Percentiles rank a stretch among this genome's conserved stretches.
These are phyloP conservation scores for Aspergillus tubingensis DNA, from an alignment of 2,329 filamentous ascomycete species.

Conservation along the genomic window DNA sequence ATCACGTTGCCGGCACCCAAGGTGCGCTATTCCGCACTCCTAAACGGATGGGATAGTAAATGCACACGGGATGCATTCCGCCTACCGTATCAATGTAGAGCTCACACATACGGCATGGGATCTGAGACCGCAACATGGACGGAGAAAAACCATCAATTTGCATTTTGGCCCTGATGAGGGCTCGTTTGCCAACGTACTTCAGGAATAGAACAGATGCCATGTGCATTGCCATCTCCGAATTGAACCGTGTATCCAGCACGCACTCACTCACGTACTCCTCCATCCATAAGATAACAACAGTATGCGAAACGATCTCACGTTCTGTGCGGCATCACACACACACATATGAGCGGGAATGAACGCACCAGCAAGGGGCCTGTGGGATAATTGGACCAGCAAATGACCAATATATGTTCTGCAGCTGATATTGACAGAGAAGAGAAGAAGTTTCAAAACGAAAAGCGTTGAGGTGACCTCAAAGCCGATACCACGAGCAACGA, in stretches of 20 bases:
- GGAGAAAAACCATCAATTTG: neutral
- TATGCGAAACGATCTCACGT: neutral
- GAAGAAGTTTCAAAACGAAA: slow-evolving; percentile 4
- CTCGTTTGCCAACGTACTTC: neutral
- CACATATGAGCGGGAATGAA: neutral
- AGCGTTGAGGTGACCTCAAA: neutral
- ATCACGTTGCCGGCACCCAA: neutral
- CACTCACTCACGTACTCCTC: too few relatives aligned
- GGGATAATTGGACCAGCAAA: neutral
- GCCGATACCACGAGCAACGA: neutral
- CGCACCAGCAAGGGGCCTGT: neutral
- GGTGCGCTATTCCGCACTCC: neutral
- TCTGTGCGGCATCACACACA: neutral
- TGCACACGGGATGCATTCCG: neutral
- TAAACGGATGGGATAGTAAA: neutral
- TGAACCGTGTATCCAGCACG: neutral
- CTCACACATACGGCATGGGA: neutral
- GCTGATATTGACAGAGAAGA: slow-evolving; percentile 20
- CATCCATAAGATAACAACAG: neutral
- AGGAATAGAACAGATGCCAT: neutral
- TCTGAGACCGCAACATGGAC: neutral
- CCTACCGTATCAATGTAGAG: neutral
- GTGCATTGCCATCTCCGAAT: neutral
- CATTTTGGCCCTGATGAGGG: neutral
- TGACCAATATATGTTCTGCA: slow-evolving; percentile 11